Evolutionary conservation across 768 basidiomycete genomes (phyloP).

Genomic region (Russula earlei): DNA sequence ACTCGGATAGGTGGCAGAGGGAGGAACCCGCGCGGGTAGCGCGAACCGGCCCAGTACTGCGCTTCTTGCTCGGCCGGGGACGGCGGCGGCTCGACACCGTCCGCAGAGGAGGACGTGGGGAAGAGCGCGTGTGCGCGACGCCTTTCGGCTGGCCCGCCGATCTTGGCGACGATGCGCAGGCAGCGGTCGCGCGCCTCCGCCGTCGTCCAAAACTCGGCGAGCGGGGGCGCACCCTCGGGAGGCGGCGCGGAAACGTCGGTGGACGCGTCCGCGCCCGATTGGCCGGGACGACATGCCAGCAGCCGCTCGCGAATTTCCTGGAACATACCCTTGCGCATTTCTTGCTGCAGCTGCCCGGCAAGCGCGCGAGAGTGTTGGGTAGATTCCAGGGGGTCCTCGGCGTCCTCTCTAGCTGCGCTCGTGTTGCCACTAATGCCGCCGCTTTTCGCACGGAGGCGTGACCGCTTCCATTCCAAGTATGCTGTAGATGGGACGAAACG

Average conservation of each 20-base stretch:
- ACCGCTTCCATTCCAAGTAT: conserved; percentile 53
- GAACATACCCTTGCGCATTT: conserved; percentile 55
- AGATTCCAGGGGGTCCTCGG: neutral
- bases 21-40: conserved; percentile 44
- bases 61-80: conserved; percentile 45
- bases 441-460: conserved; percentile 19
- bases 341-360: conserved; percentile 61
- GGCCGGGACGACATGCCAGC: conserved; percentile 4
- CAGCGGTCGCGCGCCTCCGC: conserved; percentile 64
- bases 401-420: conserved; percentile 1
- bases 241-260: neutral
- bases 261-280: neutral
- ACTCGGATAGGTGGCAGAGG: conserved; percentile 51
- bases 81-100: conserved; percentile 22
- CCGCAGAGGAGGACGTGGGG: conserved; percentile 15
- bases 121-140: conserved; percentile 57
- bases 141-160: conserved; percentile 64
- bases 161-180: conserved; percentile 67
- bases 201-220: conserved; percentile 72
- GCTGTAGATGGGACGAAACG: conserved; percentile 54
- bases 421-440: conserved; percentile 18
- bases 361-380: conserved; percentile 60
- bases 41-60: conserved; percentile 58
- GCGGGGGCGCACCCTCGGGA: neutral
- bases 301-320: conserved; percentile 52